phyloP scores from a whole-genome alignment of 2,329 filamentous ascomycete genomes.

The Botrytis deweyae region DNA sequence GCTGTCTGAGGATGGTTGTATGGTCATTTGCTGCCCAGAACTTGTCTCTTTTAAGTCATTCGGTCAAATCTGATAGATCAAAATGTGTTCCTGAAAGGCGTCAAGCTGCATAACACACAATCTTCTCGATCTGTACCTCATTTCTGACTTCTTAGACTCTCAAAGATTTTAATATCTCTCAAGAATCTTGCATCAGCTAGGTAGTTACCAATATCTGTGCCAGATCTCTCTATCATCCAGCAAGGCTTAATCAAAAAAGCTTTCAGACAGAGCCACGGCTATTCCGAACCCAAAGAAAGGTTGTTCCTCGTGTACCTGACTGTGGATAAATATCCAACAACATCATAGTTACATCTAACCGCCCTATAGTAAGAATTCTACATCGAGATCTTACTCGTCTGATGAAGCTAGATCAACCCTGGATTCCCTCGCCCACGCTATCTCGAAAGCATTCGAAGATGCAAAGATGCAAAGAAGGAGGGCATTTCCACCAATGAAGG shows the following conservation, averaged over 20 bases:
- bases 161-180: not conserved
- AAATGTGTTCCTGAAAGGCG: not conserved
- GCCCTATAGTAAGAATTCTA: too few species aligned
- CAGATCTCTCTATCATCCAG: not conserved
- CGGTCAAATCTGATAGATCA: not conserved
- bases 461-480: not conserved
- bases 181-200: not conserved
- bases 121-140: not conserved
- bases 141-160: not conserved
- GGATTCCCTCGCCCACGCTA: not conserved
- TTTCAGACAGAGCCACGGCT: not conserved
- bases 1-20: not conserved
- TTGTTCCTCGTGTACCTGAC: not conserved
- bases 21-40: not conserved
- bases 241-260: not conserved
- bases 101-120: not conserved
- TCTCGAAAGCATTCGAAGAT: not conserved
- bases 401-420: not conserved
- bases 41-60: not conserved
- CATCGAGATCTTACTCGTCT: not conserved
- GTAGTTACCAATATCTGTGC: not conserved
- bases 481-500: not conserved
- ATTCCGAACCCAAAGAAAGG: not conserved
- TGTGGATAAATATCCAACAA: not conserved
- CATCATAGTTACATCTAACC: not conserved